Evolutionary conservation across 202 grass and related monocot genomes (phyloP).

Genomic region (Setaria italica): DNA sequence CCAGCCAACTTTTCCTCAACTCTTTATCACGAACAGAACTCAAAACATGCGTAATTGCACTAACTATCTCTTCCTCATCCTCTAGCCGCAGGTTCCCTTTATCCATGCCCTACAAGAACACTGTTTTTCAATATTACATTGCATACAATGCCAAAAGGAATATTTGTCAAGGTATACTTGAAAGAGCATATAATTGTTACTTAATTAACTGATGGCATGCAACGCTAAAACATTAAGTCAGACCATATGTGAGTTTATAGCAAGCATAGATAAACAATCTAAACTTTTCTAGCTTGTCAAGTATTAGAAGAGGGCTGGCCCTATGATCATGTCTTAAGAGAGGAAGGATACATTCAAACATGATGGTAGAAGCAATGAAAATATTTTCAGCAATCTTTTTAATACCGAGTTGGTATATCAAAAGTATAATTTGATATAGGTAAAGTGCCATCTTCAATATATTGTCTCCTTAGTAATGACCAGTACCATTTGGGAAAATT

Average conservation of each 20-base stretch:
- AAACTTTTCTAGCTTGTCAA: background rate
- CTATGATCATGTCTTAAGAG: background rate
- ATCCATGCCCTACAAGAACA: slow-evolving; percentile 74
- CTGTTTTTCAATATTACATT: slow-evolving; percentile 32
- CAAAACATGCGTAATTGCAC: slow-evolving; percentile 79
- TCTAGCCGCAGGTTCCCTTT: slow-evolving; percentile 71
- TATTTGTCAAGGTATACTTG: slow-evolving; percentile 6
- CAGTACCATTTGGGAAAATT: slow-evolving; percentile 16
- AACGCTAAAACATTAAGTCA: slow-evolving; percentile 13
- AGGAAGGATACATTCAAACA: background rate
- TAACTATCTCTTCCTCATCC: slow-evolving; percentile 86
- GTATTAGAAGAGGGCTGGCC: background rate
- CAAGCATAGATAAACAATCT: slow-evolving; percentile 5
- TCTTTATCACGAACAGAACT: slow-evolving; percentile 71
- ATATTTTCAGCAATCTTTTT: slow-evolving; percentile 18
- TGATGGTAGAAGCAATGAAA: slow-evolving; percentile 7
- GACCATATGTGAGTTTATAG: background rate
- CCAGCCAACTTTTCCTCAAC: slow-evolving; percentile 80
- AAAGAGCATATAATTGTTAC: background rate
- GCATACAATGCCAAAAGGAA: slow-evolving; percentile 37
- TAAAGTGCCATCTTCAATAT: background rate
- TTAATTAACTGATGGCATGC: background rate
- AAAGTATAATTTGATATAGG: background rate
- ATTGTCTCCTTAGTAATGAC: background rate
- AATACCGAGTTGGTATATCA: slow-evolving; percentile 4